Conservation (phyloP, 345 rosid species). For the Rubroshorea leprosula region DNA sequence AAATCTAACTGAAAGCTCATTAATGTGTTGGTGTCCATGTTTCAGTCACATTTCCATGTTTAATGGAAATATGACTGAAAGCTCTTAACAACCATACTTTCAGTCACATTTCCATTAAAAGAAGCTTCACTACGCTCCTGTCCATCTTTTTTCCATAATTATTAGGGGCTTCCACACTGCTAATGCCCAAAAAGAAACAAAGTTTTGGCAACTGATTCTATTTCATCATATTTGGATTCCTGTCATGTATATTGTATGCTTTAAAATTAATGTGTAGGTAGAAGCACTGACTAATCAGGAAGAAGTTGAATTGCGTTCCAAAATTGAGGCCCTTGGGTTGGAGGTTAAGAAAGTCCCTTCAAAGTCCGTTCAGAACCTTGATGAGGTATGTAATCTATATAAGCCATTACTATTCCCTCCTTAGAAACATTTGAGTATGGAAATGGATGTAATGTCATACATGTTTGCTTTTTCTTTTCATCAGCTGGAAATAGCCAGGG, state of each 20-base stretch:
- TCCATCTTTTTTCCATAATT: too few relatives aligned
- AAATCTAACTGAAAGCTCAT: too few relatives aligned
- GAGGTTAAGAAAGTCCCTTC: constrained; percentile 79
- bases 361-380: constrained; percentile 38
- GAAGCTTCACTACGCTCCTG: too few relatives aligned
- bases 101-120: too few relatives aligned
- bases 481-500: constrained; percentile 73
- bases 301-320: constrained; percentile 78
- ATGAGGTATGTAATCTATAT: constrained; percentile 42
- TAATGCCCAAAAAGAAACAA: background rate
- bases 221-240: background rate
- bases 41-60: too few relatives aligned
- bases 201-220: background rate
- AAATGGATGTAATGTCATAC: background rate
- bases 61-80: too few relatives aligned
- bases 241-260: too few relatives aligned
- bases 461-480: background rate
- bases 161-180: too few relatives aligned
- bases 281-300: constrained; percentile 72
- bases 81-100: too few relatives aligned
- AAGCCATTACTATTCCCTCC: too few relatives aligned
- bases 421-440: background rate
- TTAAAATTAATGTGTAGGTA: too few relatives aligned
- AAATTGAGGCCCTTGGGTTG: constrained; percentile 77
- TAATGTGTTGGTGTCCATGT: too few relatives aligned